These are phyloP conservation scores for Fusarium paranaense DNA, from an alignment of 2,329 filamentous ascomycete genomes.

Conservation along the genomic window DNA sequence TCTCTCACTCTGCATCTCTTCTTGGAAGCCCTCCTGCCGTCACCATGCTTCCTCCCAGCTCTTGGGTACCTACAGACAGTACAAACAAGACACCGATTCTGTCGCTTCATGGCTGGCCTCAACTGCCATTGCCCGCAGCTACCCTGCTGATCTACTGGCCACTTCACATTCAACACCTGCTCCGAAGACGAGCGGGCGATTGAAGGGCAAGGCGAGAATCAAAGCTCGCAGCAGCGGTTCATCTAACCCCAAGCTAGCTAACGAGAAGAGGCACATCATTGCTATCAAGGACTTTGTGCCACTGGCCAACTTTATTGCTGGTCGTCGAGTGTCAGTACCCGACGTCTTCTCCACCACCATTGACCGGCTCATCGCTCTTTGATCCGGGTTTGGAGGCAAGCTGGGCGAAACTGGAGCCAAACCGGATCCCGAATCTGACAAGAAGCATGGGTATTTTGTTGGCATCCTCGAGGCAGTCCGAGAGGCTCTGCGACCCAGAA, in stretches of 20 bases:
- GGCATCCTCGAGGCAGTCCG: conserved; percentile 50
- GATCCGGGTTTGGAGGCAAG: conserved; percentile 44
- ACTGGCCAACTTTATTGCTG: conserved; percentile 52
- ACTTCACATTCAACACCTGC: neutral
- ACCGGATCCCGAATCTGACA: conserved; percentile 37
- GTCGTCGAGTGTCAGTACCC: conserved; percentile 34
- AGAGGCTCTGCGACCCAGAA: conserved; percentile 43
- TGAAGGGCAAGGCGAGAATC: neutral
- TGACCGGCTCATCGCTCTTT: conserved; percentile 51
- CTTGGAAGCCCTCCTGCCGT: neutral
- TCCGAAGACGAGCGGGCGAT: neutral
- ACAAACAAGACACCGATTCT: neutral
- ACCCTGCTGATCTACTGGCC: conserved; percentile 35
- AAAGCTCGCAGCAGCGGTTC: neutral
- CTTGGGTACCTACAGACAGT: conserved; percentile 48
- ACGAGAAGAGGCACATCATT: conserved; percentile 46
- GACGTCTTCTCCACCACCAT: conserved; percentile 47
- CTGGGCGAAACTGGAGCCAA: conserved; percentile 29
- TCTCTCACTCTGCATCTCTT: neutral
- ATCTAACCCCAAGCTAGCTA: neutral
- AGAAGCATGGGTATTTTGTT: conserved; percentile 50
- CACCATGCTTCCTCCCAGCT: conserved; percentile 39
- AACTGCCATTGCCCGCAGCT: conserved; percentile 52
- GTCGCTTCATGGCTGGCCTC: conserved; percentile 52
- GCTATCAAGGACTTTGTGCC: conserved; percentile 52